Percentiles rank a stretch among this genome's conserved stretches.
Conservation (phyloP, 495 filamentous ascomycete species). For the Saxispiralis lemnorum region DNA sequence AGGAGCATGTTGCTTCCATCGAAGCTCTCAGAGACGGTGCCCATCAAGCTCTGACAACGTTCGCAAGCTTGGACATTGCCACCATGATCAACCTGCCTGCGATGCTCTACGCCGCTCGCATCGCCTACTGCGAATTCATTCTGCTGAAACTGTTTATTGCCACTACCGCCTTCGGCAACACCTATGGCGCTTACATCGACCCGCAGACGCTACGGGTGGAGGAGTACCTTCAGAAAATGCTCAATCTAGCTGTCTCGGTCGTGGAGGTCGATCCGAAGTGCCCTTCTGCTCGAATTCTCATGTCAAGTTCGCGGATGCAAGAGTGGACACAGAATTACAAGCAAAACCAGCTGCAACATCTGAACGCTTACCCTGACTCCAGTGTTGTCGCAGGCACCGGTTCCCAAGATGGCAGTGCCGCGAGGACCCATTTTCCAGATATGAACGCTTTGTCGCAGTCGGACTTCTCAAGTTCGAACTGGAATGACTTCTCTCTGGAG, state of each 20-base stretch:
- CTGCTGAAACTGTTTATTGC: slow-evolving; percentile 3
- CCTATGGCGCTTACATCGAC: slow-evolving; percentile 2
- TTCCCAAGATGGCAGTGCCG: too few species aligned
- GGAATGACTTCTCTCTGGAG: too few species aligned
- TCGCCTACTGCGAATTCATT: neutral
- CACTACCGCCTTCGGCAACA: neutral
- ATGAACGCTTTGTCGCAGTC: too few species aligned
- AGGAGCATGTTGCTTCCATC: slow-evolving; percentile 4
- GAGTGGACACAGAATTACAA: neutral
- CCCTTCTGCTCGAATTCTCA: neutral
- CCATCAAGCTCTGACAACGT: slow-evolving; percentile 2
- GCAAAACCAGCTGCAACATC: neutral
- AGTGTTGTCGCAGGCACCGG: too few species aligned
- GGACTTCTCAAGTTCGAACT: too few species aligned
- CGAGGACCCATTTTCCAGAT: too few species aligned
- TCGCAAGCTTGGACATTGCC: neutral
- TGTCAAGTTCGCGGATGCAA: neutral
- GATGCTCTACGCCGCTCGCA: neutral
- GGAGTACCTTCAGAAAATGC: neutral
- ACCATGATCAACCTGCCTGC: neutral
- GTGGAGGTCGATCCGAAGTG: neutral
- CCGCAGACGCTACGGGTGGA: neutral
- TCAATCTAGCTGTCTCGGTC: neutral
- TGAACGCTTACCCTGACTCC: too few species aligned
- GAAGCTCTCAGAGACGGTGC: neutral